Evolutionary conservation across 495 filamentous ascomycete species (phyloP), one percentile per base, ranked within the genome.

Genomic region (Hypoxylon lienhwacheense): DNA sequence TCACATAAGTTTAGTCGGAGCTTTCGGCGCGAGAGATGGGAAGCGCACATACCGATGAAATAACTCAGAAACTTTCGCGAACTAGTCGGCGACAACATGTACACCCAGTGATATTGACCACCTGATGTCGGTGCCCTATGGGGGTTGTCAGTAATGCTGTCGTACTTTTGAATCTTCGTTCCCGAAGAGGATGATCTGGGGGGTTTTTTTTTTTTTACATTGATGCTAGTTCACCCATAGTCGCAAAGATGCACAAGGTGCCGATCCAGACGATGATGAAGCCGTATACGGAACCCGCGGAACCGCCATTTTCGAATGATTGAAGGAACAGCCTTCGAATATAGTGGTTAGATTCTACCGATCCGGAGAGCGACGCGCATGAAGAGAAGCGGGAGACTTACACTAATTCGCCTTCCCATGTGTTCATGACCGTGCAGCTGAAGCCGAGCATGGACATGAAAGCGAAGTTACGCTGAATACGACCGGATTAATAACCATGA

Each of bases 1-100:
- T 37, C 2, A 22, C 12, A 31, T 2, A 2, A 31, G 37, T 7
- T 41, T 41, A 41, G 37, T 12, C 11, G 6, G 12, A 26, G 37
- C n/a, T 21, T 2, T 22, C n/a, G 11, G 1, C 4, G 37, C 2
- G 19, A 40, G 14, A 10, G 19, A 40, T 11, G 11, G 10, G 7
- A 36, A 15, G 33, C 16, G 32, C 16, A 54, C 44, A 7, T 43
- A 55, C 57, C 81, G 36, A 80, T 79, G 25, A 83, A 72, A 59
- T 84, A 85, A 56, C 81, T 83, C 7, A 83, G 65, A 31, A 81
- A 80, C 44, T 80, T 82, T 47, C 81, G 80, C 29, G 62, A 74
- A n/a, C 62, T 69, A 4, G 55, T 63, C 12, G 82, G 81, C 7
- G 81, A 76, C 53, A 83, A 78, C 50, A 83, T 80, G 4, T 75